Evolutionary conservation across 805 yeast species (phyloP), one percentile per base, ranked within the genome.

Genomic region (Candida jianshihensis): DNA sequence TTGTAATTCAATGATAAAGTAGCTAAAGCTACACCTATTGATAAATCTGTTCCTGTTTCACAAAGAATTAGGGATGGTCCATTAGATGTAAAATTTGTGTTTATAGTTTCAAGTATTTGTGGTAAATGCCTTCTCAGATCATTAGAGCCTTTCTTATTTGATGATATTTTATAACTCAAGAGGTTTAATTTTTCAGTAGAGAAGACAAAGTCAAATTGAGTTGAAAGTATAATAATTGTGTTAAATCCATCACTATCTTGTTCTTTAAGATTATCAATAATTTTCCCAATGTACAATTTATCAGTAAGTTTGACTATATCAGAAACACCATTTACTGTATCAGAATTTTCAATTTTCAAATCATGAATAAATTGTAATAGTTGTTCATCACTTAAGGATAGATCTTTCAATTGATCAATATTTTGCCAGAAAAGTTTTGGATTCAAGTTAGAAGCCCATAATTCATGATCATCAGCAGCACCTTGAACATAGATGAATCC

Each of bases 381-480:
- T 21, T 61, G 63, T 2, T 47, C 45, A 13, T 65, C 71, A 12
- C 61, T 38, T 4, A 49, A 35, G 4, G 36, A 33, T 8, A 36
- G 32, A 33, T 62, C 57, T 2, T 51, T 42, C 15, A 71, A 48
- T 4, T 13, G 15, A 0, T 53, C 56, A 3, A 53, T 34, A 39
- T 71, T 51, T 4, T 51, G 35, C 94, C 95, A 86, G 33, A 82
- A 72, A 19, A 73, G 33, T 0, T 49, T 47, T 0, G 89, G 76
- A 1, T 66, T 69, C 21, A 86, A 55, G 0, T 67, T 61, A 5
- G 70, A 63, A 0, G 81, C 71, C 97, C 96, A 88, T 10, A 80
- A 62, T 49, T 88, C 97, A 54, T 88, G 95, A 49, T 89, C 96
- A 56, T 88, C 97, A 0, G 92, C 96, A 0, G 96, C 92, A 1